Base-by-base conservation (phyloP, 1,284 basidiomycete species). In the Bjerkandera adusta region DNA sequence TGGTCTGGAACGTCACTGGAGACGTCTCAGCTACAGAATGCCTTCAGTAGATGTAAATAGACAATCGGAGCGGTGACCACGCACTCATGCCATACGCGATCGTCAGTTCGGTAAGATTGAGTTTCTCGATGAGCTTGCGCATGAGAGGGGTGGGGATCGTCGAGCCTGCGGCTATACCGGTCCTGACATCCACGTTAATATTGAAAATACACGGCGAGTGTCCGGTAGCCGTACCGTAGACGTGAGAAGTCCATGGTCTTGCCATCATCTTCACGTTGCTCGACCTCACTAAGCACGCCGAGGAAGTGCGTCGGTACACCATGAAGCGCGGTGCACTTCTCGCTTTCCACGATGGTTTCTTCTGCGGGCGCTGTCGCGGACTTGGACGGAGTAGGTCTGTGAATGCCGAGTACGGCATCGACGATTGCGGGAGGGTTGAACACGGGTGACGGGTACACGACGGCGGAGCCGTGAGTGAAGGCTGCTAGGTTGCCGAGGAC, bases 291-390 rank as follows among this genome's bases (percentile, higher is more conserved):
- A 15, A 92, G 68, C 1, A 91, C 75, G 3, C 83, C 87, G 4
- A 89, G 70, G 64, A 92, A 92, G 60, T 92, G 89, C 0, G 89
- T 90, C 0, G 90, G 89, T 1, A 92, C 90, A 6, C 89, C 90
- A 56, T 92, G 88, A 42, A 92, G 66, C 0, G 85, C 86, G 0
- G 89, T 91, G 49, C 87, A 90, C 46, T n/a, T n/a, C n/a, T n/a
- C n/a, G n/a, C n/a, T n/a, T n/a, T n/a, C n/a, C n/a, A n/a, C n/a
- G n/a, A n/a, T n/a, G n/a, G n/a, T n/a, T n/a, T n/a, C n/a, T n/a
- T n/a, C n/a, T n/a, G n/a, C n/a, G n/a, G n/a, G n/a, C n/a, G n/a
- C n/a, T n/a, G n/a, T n/a, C n/a, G n/a, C n/a, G n/a, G n/a, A n/a
- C n/a, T n/a, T n/a, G n/a, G n/a, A n/a, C n/a, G n/a, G n/a, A n/a